Conservation (phyloP, 371 early-diverging fungal species). For the Mortierella sp. region DNA sequence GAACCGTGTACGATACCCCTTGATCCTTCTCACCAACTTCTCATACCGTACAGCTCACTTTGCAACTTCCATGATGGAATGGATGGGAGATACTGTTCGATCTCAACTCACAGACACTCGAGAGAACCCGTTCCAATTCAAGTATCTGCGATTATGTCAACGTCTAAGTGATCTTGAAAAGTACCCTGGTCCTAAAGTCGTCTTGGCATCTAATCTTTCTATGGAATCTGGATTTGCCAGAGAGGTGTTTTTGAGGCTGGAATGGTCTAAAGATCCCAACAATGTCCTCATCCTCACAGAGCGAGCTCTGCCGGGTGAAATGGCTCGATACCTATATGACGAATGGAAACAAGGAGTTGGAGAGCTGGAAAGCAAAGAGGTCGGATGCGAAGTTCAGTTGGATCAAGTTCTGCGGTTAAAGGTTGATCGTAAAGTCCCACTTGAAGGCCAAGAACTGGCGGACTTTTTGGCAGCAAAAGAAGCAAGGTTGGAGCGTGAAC, state of each 20-base stretch:
- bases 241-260: constrained; percentile 71
- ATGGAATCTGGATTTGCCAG: constrained; percentile 87
- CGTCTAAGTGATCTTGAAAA: constrained; percentile 80
- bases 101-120: constrained; percentile 78
- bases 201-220: constrained; percentile 83
- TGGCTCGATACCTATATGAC: constrained; percentile 79
- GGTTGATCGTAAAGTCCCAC: constrained; percentile 73
- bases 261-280: constrained; percentile 65
- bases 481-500: constrained; percentile 76
- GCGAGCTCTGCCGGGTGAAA: constrained; percentile 78
- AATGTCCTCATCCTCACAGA: constrained; percentile 87
- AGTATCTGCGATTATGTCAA: constrained; percentile 77
- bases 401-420: constrained; percentile 37
- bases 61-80: constrained; percentile 94
- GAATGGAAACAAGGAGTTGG: constrained; percentile 71
- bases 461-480: constrained; percentile 73
- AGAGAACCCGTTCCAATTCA: constrained; percentile 93
- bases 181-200: constrained; percentile 82
- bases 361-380: constrained; percentile 32
- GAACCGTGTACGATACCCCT: constrained; percentile 74
- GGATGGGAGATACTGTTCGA: constrained; percentile 93
- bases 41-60: constrained; percentile 82
- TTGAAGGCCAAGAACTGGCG: constrained; percentile 91
- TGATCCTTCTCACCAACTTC: constrained; percentile 84
- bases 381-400: constrained; percentile 39